Evolutionary conservation across 768 basidiomycete species (phyloP), one percentile per base, ranked within the genome.

Genomic region (Suillus americanus): DNA sequence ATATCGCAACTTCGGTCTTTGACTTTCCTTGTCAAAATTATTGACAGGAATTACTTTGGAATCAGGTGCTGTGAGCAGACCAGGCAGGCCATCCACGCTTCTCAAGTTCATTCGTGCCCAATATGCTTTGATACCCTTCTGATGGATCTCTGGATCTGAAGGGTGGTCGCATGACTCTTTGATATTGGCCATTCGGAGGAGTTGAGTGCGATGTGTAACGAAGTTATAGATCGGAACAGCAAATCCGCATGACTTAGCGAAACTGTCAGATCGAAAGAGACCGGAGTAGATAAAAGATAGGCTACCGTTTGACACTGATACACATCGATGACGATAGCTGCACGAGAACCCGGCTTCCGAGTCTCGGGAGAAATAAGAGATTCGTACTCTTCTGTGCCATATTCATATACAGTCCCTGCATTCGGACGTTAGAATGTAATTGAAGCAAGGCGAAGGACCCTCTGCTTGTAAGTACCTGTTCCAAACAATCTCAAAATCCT

Each of bases 141-240:
- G 54, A 30, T 64, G 33, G 16, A 46, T 13, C 57, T 64, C 8
- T 14, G 62, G 61, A 51, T 13, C 38, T 28, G 25, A 40, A 6
- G 64, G 69, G 46, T 77, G 74, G 65, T 86, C 84, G 6, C 69
- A 61, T 0, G 64, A 50, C 72, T 89, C 87, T 48, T 75, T 78
- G 66, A 76, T 79, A 8, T 73, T 73, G 25, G 79, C 77, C 73
- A 71, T 77, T 46, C 81, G 75, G 43, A 81, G 76, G 35, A 87
- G 82, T 14, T 79, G 81, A 5, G 79, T 82, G 23, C 89, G 86
- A 62, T 88, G 84, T 30, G 79, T 77, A 61, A 82, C 77, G 73
- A 87, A 90, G 43, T 81, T 78, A 70, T 85, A 89, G 63, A 84
- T 79, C 6, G 89, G 89, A 23, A 91, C 85, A 5, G 82, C 82